These are phyloP conservation scores for Trichoderma gracile DNA, from an alignment of 2,329 filamentous ascomycete genomes.

Conservation along the genomic window DNA sequence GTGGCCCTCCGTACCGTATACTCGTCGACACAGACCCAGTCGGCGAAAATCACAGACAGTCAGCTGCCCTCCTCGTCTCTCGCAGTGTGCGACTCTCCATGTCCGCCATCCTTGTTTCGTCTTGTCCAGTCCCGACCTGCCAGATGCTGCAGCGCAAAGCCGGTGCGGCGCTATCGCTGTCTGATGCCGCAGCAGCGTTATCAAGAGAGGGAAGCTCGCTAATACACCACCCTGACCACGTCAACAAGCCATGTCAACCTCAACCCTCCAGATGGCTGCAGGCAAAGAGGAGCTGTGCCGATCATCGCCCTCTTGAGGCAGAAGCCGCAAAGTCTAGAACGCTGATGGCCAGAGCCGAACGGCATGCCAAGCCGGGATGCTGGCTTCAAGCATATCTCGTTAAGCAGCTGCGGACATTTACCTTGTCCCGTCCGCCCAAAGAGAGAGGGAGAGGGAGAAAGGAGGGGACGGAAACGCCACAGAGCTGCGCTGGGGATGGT, in stretches of 20 bases:
- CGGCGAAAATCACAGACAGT: neutral
- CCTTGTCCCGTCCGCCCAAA: neutral
- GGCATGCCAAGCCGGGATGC: constrained; percentile 23
- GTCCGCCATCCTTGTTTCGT: neutral
- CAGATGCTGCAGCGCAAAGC: neutral
- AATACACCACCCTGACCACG: neutral
- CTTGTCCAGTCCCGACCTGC: neutral
- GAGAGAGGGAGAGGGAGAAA: too few relatives aligned
- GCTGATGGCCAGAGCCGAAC: constrained; percentile 8
- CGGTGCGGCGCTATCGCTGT: neutral
- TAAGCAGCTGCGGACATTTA: constrained; percentile 3
- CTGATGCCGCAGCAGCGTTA: constrained; percentile 3
- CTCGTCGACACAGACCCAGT: too few relatives aligned
- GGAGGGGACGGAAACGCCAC: neutral
- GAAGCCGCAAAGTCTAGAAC: constrained; percentile 21
- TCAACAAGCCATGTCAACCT: neutral
- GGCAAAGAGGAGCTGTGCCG: constrained; percentile 13
- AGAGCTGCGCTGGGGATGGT: neutral
- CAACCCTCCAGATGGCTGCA: neutral
- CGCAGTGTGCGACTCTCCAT: neutral
- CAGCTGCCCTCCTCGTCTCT: constrained; percentile 8
- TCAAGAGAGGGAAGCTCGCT: neutral
- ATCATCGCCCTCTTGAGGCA: constrained; percentile 23
- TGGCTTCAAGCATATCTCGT: constrained; percentile 12
- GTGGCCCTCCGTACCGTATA: neutral